Base-by-base conservation (phyloP, 2,329 filamentous ascomycete species). In the Incumbomyces delicatus region DNA sequence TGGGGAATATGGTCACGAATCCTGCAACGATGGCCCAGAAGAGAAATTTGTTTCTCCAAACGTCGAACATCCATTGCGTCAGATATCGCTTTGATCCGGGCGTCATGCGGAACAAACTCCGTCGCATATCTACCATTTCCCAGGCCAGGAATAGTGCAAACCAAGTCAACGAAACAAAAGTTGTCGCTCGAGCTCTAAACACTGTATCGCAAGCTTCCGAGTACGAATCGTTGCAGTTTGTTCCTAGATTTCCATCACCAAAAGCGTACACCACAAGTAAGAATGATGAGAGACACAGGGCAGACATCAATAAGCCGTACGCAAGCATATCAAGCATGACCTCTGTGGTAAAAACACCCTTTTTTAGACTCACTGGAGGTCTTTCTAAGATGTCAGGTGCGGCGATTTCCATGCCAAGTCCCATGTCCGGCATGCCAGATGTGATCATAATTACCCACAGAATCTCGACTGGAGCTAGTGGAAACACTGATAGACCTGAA, bases 371-470 rank as follows among this genome's bases (percentile, higher is more conserved):
- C 29, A 44, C 46, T 12, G 88, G 88, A 6, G 86, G 85, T 44
- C 87, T 81, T 52, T 75, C 70, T 77, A 94, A 87, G 51, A 94
- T 81, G 60, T 90, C 84, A 1, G 77, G 74, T 0, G 81, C 78
- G 0, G 86, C 85, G 37, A 74, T 69, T 64, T 94, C 87, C 55
- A 87, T 83, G 16, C 87, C 87, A 1, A 95, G 77, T 36, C 87
- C 88, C 69, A 95, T 92, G 49, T 89, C 88, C 1, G 87, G 87
- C 63, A 92, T 80, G 49, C 83, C 85, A 34, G 85, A 90, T 0
- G 88, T 95, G 46, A 92, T 77, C 84, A 94, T 90, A 65, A 94
- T 94, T 63, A 95, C 87, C 87, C 87, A 95, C 49, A 95, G 76
- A 52, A 94, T 90, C 58, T 94, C 82, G 10, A 94, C 79, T 0